Conservation (phyloP, 352 stramenopile genomes). For the Pythium aphanidermatum region DNA sequence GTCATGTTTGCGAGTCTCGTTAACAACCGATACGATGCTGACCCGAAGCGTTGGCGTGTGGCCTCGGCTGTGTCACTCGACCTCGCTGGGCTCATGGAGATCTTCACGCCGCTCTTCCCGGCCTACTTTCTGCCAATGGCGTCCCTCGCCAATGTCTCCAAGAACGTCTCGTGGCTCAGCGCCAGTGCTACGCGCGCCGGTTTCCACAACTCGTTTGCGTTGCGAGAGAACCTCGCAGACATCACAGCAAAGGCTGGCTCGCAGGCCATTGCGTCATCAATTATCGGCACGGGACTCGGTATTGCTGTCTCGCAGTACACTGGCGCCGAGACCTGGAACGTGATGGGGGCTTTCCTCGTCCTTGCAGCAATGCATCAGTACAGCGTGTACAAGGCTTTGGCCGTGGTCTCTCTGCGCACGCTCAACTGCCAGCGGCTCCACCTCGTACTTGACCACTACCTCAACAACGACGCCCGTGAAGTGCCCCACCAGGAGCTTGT, state of each 20-base stretch:
- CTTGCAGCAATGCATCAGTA: slow-evolving; percentile 49
- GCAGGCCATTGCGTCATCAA: slow-evolving; percentile 92
- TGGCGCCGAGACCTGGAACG: slow-evolving; percentile 37
- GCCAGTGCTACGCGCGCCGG: slow-evolving; percentile 90
- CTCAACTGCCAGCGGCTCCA: slow-evolving; percentile 64
- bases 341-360: slow-evolving; percentile 43
- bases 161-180: slow-evolving; percentile 96
- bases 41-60: slow-evolving; percentile 93
- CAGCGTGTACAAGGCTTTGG: slow-evolving; percentile 53
- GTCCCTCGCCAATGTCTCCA: slow-evolving; percentile 86
- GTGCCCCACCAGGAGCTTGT: slow-evolving; percentile 24
- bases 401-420: slow-evolving; percentile 54
- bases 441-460: slow-evolving; percentile 41
- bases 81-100: slow-evolving; percentile 89
- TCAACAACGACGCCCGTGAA: slow-evolving; percentile 12
- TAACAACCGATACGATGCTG: slow-evolving; percentile 91
- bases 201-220: slow-evolving; percentile 92
- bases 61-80: slow-evolving; percentile 89
- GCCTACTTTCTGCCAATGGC: slow-evolving; percentile 88
- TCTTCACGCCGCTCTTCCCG: slow-evolving; percentile 76
- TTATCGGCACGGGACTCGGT: slow-evolving; percentile 63
- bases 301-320: slow-evolving; percentile 63
- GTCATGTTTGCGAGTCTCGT: slow-evolving; percentile 91
- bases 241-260: slow-evolving; percentile 95
- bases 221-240: slow-evolving; percentile 91